Evolutionary conservation across 441 rosid genomes (phyloP), one percentile per base, ranked within the genome.

Genomic region (Flueggea neowawraea): DNA sequence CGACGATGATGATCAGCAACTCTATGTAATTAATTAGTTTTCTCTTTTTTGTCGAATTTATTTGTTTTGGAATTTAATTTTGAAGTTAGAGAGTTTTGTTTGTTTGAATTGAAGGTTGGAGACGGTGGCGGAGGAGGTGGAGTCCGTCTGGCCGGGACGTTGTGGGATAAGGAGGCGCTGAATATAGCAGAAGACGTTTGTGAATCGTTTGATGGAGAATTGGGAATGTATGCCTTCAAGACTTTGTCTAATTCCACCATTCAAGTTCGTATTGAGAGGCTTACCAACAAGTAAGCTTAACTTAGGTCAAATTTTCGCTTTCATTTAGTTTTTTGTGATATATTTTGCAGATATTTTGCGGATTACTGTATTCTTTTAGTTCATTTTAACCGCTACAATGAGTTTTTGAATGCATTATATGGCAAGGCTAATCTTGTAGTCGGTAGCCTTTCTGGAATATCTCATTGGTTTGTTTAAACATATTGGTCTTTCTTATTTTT

Each of bases 81-180:
- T 31, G 22, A 28, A 31, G 44, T 36, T 70, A 54, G 49, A 63
- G 17, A 33, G n/a, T 22, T 44, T 61, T 36, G 13, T 12, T 32
- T 31, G 2, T n/a, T 59, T 49, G 9, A 58, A 47, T 4, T 70
- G 60, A 73, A 88, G 98, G 84, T 60, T 54, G 97, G 97, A 61
- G 96, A 92, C 80, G 98, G 97, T 60, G 75, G 74, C 49, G 92
- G 81, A 12, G 96, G 98, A 71, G 98, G 97, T 64, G 96, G 98
- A 44, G 73, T 90, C 54, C 73, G 86, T 31, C 83, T 90, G 12
- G 89, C 89, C 11, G 96, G 98, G 62, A 84, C 91, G 55, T 66
- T 80, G 83, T 87, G 96, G 96, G 98, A 92, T 50, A 83, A 87
- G 71, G 84, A 86, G 75, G 96, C 90, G 54, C 73, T 92, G 16